phyloP scores from a whole-genome alignment of 495 filamentous ascomycete species.

The Aspergillus conjunctus region DNA sequence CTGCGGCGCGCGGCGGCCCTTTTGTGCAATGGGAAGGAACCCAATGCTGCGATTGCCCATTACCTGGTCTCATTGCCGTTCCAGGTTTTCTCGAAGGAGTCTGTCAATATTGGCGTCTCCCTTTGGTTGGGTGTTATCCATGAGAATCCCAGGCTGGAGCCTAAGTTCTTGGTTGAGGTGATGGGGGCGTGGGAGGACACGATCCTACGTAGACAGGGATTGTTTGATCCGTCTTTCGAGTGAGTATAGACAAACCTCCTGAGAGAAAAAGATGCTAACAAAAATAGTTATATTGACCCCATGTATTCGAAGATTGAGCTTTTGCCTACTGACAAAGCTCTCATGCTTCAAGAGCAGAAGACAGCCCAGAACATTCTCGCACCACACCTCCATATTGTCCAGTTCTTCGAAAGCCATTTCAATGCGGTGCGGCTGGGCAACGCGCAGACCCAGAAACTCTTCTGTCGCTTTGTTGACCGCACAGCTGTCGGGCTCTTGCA shows the following conservation, averaged over 20 bases:
- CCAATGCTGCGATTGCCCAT: constrained; percentile 75
- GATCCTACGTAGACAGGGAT: constrained; percentile 69
- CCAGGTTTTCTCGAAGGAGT: constrained; percentile 86
- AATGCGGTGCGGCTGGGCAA: constrained; percentile 83
- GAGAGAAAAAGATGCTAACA: constrained; percentile 16
- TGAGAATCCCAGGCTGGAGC: constrained; percentile 86
- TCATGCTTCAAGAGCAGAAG: constrained; percentile 73
- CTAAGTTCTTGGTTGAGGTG: constrained; percentile 79
- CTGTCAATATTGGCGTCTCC: constrained; percentile 91
- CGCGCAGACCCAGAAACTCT: constrained; percentile 74
- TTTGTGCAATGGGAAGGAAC: constrained; percentile 71
- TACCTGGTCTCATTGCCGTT: constrained; percentile 92
- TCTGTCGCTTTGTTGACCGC: constrained; percentile 73
- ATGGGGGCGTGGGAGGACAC: constrained; percentile 84
- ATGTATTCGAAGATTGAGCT: constrained; percentile 92
- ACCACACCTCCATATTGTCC: constrained; percentile 82
- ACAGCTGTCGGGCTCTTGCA: constrained; percentile 72
- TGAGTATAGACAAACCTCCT: constrained; percentile 35
- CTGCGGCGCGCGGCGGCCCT: constrained; percentile 81
- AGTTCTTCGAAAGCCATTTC: constrained; percentile 92
- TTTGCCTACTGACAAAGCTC: constrained; percentile 80
- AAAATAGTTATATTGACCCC: constrained; percentile 72
- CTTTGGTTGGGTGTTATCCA: constrained; percentile 97
- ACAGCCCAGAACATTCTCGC: constrained; percentile 75
- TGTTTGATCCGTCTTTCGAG: constrained; percentile 76